phyloP scores from a whole-genome alignment of 495 filamentous ascomycete genomes.

The Cercophora samala region DNA sequence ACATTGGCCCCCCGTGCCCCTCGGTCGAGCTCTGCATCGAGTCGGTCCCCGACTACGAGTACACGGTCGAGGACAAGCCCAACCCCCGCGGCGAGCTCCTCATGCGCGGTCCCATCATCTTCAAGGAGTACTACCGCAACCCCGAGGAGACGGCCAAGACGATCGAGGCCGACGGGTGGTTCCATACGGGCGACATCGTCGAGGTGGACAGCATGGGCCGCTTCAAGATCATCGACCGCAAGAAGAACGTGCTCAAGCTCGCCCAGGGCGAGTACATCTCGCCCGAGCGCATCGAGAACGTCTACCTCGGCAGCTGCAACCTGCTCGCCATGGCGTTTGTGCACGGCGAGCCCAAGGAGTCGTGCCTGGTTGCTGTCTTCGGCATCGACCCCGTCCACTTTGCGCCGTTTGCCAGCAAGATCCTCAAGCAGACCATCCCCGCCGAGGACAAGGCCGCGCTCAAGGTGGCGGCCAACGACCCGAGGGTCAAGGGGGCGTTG shows the following conservation, averaged over 20 bases:
- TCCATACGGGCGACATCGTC: constrained; percentile 90
- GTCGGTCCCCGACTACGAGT: constrained; percentile 94
- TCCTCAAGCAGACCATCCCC: constrained; percentile 64
- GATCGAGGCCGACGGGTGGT: constrained; percentile 88
- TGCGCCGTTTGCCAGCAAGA: constrained; percentile 69
- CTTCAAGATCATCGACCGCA: constrained; percentile 89
- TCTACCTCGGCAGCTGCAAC: constrained; percentile 75
- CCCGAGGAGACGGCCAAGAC: constrained; percentile 79
- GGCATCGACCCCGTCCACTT: constrained; percentile 81
- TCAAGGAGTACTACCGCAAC: constrained; percentile 85
- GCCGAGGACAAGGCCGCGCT: constrained; percentile 63
- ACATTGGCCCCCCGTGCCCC: constrained; percentile 70
- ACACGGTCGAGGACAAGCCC: constrained; percentile 86
- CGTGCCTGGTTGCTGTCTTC: constrained; percentile 80
- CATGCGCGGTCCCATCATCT: constrained; percentile 72
- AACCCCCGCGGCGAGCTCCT: constrained; percentile 88
- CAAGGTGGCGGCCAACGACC: constrained; percentile 60
- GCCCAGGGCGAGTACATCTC: constrained; percentile 98
- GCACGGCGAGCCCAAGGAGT: constrained; percentile 84
- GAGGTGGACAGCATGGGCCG: constrained; percentile 79
- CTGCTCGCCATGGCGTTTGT: constrained; percentile 79
- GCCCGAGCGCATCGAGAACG: constrained; percentile 93
- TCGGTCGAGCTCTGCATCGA: constrained; percentile 73
- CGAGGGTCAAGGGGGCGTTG: constrained; percentile 67
- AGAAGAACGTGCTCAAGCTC: constrained; percentile 98